Conservation (phyloP, 2,329 filamentous ascomycete species). For the Penicillium sp. region DNA sequence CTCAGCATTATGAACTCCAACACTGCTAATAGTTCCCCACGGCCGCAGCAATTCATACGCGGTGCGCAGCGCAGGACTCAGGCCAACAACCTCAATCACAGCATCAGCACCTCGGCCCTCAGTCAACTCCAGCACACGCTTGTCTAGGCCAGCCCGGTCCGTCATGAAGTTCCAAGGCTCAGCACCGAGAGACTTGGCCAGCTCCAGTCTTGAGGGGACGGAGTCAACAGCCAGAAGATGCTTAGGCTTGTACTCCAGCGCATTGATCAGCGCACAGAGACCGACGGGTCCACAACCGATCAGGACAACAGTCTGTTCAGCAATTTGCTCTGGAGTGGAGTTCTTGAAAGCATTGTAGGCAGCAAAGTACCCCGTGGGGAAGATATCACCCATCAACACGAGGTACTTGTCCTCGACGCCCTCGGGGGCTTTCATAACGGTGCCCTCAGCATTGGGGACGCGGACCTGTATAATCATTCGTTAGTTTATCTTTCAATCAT, state of each 20-base stretch:
- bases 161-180: conserved; percentile 79
- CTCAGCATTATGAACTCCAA: conserved; percentile 75
- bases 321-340: conserved; percentile 60
- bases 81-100: conserved; percentile 77
- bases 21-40: conserved; percentile 73
- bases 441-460: conserved; percentile 78
- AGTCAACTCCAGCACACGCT: conserved; percentile 73
- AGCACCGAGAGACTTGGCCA: conserved; percentile 74
- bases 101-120: conserved; percentile 82
- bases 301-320: conserved; percentile 72
- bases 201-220: conserved; percentile 71
- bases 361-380: conserved; percentile 82
- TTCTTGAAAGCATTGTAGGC: conserved; percentile 75
- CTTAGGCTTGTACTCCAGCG: conserved; percentile 74
- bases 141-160: conserved; percentile 66
- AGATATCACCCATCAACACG: conserved; percentile 91
- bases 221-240: conserved; percentile 79
- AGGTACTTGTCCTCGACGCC: conserved; percentile 73
- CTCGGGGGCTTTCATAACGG: conserved; percentile 72
- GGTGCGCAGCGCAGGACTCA: conserved; percentile 69
- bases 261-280: conserved; percentile 78
- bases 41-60: conserved; percentile 73
- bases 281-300: conserved; percentile 87
- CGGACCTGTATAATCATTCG: conserved; percentile 57
- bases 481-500: not conserved